Evolutionary conservation across 768 basidiomycete genomes (phyloP).

Genomic region (Pulveroboletus ravenelii): DNA sequence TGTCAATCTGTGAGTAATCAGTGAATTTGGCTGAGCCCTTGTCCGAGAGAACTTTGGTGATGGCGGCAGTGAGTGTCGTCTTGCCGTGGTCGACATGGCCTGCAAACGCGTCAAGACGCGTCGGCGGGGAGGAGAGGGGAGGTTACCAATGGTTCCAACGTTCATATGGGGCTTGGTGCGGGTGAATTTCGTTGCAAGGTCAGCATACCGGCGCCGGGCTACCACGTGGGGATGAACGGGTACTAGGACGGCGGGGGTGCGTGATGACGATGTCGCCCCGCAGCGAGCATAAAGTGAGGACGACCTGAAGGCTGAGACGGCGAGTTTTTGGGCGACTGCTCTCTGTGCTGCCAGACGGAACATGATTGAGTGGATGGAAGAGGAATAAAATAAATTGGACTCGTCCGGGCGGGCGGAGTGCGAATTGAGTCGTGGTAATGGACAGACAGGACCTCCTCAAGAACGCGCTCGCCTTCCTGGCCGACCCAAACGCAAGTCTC

Average conservation of each 20-base stretch:
- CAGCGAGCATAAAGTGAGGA: conserved; percentile 10
- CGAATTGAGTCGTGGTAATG: conserved; percentile 22
- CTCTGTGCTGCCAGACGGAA: conserved; percentile 29
- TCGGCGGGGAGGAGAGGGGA: background rate
- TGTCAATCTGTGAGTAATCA: conserved; percentile 97
- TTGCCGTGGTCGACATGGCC: conserved; percentile 98
- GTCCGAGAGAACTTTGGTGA: conserved; percentile 87
- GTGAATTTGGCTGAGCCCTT: conserved; percentile 78
- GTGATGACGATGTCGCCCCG: background rate
- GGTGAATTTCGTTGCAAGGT: conserved; percentile 53
- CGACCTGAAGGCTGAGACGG: background rate
- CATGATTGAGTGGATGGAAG: conserved; percentile 17
- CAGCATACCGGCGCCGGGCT: conserved; percentile 64
- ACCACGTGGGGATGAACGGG: background rate
- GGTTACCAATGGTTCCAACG: conserved; percentile 83
- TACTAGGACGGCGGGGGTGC: too few relatives aligned
- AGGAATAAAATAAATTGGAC: conserved; percentile 1
- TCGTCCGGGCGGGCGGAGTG: conserved; percentile 23
- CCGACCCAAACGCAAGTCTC: conserved; percentile 68
- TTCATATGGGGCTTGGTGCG: conserved; percentile 90
- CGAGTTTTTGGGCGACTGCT: background rate
- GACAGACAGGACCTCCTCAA: conserved; percentile 71
- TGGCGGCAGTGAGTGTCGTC: conserved; percentile 93
- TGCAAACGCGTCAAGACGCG: conserved; percentile 15
- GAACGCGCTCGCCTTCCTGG: conserved; percentile 80